These are phyloP conservation scores for Plasmodium knowlesi DNA, from an alignment of 169 alveolate genomes.

Conservation along the genomic window DNA sequence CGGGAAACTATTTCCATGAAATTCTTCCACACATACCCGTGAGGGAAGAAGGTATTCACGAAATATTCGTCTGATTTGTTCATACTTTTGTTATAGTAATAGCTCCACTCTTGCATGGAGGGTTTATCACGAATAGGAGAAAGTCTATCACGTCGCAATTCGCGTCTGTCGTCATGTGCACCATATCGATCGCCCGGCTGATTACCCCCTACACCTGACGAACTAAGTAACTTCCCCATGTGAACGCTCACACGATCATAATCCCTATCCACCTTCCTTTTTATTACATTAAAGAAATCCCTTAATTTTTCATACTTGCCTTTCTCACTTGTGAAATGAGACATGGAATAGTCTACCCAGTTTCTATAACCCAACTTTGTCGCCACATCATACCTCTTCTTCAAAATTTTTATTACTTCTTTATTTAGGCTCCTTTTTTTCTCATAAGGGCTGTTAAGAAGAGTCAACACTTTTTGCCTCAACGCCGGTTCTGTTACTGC, in stretches of 20 bases:
- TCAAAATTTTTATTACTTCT: slow-evolving; percentile 60
- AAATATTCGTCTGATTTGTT: slow-evolving; percentile 57
- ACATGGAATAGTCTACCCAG: slow-evolving; percentile 46
- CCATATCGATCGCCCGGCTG: not conserved
- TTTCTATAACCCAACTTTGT: slow-evolving; percentile 34
- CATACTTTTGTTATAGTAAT: slow-evolving; percentile 24
- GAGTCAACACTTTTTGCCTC: slow-evolving; percentile 27
- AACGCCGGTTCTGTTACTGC: slow-evolving; percentile 3
- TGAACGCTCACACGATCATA: not conserved
- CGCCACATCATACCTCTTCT: slow-evolving; percentile 66
- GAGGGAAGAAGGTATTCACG: slow-evolving; percentile 58
- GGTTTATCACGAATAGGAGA: not conserved
- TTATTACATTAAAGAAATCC: slow-evolving; percentile 22
- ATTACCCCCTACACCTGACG: not conserved
- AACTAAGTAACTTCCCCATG: slow-evolving; percentile 4
- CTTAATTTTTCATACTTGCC: slow-evolving; percentile 17
- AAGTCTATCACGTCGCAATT: not conserved
- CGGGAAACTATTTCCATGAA: slow-evolving; percentile 27
- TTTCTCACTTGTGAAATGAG: slow-evolving; percentile 58
- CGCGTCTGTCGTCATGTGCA: not conserved
- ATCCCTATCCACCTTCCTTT: slow-evolving; percentile 20
- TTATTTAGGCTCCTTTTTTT: slow-evolving; percentile 8
- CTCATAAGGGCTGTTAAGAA: slow-evolving; percentile 51
- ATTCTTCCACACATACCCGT: not conserved
- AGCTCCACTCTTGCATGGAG: slow-evolving; percentile 39